Base-by-base conservation (phyloP, 805 yeast genomes). In the Sugiyamaella lignohabitans region DNA sequence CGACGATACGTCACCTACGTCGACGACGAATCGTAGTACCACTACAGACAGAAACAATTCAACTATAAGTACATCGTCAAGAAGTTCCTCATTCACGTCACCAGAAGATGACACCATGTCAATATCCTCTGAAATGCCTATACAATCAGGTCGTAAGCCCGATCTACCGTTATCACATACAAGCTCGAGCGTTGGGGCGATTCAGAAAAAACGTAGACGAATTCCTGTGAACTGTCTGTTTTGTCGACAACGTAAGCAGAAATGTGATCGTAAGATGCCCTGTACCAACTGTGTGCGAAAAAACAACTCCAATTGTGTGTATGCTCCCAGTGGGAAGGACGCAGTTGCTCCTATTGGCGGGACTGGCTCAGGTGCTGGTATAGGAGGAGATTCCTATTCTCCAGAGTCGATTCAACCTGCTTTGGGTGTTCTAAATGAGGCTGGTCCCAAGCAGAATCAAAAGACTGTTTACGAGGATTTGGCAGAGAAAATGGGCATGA, bases 181-280 rank as follows among this genome's bases (percentile, higher is more conserved):
- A 14, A 23, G 20, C 16, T 10, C 45, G 8, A 38, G 42, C 16
- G 21, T 49, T 8, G 47, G 55, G 21, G 36, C 41, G 1, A 47
- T 53, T 18, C 56, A 53, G 48, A 53, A 54, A 21, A 52, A 50
- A 20, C 59, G 66, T n/a, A 53, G 58, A 20, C 38, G 67, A 36
- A 56, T 53, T 6, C 65, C 66, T 11, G 46, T 59, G 21, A 60
- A 60, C 48, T 64, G 68, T 48, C 50, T 50, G 29, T 58, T 56
- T 34, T 64, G 68, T 46, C 59, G 66, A 4, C 55, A 54, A 40
- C 51, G 67, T 20, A 64, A 64, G 49, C 57, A 63, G 16, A 62
- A 60, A 39, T 64, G 68, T 45, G 64, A 65, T 11, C 58, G 57
- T 30, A 41, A 50, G 19, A 61, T 57, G 47, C 68, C 68, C 1